A percentile compares a stretch with the other conserved stretches of the same genome.
Evolutionary conservation across 2,329 filamentous ascomycete species (phyloP).

Genomic region (Tympanopsis confertula): DNA sequence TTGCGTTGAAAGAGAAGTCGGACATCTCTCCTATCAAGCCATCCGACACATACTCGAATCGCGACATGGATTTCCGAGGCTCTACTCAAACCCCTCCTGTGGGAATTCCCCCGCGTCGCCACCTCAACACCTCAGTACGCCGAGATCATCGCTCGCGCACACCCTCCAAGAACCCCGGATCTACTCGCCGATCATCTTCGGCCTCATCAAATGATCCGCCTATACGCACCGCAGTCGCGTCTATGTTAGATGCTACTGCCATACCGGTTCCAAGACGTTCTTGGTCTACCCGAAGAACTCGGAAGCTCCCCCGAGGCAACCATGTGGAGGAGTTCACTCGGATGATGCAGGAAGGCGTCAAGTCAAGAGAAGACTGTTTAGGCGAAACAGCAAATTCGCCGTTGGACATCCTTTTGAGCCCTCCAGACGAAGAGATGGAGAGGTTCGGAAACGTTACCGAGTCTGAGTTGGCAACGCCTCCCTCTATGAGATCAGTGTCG

Average conservation of each 20-base stretch:
- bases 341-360: constrained; percentile 37
- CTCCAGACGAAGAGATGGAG: constrained; percentile 30
- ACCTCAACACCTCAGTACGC: no score
- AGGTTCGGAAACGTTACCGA: constrained; percentile 29
- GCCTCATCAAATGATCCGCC: constrained; percentile 3
- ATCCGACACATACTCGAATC: no score
- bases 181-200: constrained; percentile 8
- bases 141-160: constrained; percentile 3
- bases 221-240: constrained; percentile 32
- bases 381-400: constrained; percentile 26
- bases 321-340: constrained; percentile 38
- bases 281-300: constrained; percentile 21
- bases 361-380: constrained; percentile 31
- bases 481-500: constrained; percentile 37
- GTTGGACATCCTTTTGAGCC: constrained; percentile 42
- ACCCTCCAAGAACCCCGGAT: constrained; percentile 1
- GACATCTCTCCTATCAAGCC: no score
- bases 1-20: no score
- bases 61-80: no score
- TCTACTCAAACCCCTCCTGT: no score
- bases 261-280: constrained; percentile 38
- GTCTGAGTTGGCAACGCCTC: constrained; percentile 21
- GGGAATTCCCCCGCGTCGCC: no score
- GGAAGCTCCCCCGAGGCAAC: constrained; percentile 24
- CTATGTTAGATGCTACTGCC: constrained; percentile 43